Evolutionary conservation across 2,329 filamentous ascomycete genomes (phyloP).

Genomic region (Xylariomycetidae sp.): DNA sequence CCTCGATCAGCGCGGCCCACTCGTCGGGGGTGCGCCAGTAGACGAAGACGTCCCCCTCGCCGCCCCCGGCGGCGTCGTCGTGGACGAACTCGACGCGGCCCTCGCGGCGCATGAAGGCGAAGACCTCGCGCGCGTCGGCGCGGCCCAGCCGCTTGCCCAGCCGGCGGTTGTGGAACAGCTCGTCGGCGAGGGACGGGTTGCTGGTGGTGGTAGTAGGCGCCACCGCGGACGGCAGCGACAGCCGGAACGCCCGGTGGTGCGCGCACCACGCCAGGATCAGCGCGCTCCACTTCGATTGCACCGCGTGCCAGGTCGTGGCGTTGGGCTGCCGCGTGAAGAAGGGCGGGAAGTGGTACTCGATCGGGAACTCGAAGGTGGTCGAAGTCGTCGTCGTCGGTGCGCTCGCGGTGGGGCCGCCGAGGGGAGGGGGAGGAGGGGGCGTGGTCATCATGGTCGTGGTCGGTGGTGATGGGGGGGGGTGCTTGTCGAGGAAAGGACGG

Average conservation of each 20-base stretch:
- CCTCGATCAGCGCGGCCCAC: conserved; percentile 75
- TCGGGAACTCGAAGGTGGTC: conserved; percentile 47
- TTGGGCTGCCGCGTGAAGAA: conserved; percentile 82
- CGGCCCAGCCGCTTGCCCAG: conserved; percentile 45
- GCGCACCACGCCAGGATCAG: conserved; percentile 81
- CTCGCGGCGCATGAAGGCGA: conserved; percentile 54
- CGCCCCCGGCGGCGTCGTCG: conserved; percentile 30
- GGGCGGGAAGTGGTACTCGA: conserved; percentile 69
- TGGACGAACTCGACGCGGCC: conserved; percentile 61
- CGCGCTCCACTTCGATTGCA: conserved; percentile 78
- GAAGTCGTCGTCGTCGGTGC: conserved; percentile 30
- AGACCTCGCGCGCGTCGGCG: conserved; percentile 49
- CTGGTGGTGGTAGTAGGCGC: conserved; percentile 7
- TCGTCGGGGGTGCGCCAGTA: conserved; percentile 86
- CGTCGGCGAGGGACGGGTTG: conserved; percentile 25
- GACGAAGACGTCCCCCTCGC: conserved; percentile 60
- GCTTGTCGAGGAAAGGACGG: too few species aligned
- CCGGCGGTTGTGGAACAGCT: conserved; percentile 52
- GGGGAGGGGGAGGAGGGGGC: conserved; percentile 2
- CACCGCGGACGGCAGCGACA: conserved; percentile 54
- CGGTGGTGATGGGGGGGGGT: conserved; percentile 6
- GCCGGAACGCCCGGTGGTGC: conserved; percentile 68
- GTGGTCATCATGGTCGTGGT: conserved; percentile 1
- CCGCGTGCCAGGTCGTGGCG: conserved; percentile 64
- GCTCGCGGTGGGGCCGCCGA: conserved; percentile 3